phyloP scores from a whole-genome alignment of 2,329 filamentous ascomycete species.

The Periconia sp. region DNA sequence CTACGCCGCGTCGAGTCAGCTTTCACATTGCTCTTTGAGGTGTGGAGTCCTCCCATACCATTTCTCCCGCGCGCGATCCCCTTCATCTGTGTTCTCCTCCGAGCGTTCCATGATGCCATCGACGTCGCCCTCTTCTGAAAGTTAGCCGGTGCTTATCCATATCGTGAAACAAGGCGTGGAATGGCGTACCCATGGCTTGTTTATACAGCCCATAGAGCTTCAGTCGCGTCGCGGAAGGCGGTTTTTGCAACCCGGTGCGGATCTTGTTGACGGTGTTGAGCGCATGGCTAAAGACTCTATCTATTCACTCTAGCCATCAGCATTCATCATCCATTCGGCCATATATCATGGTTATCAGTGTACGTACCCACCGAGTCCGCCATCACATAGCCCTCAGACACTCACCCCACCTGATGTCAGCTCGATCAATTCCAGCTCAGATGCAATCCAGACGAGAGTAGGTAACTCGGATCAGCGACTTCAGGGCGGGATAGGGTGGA shows the following conservation, averaged over 20 bases:
- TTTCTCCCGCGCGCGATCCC: slow-evolving; percentile 63
- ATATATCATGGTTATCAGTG: background rate
- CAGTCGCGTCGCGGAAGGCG: slow-evolving; percentile 80
- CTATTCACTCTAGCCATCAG: slow-evolving; percentile 50
- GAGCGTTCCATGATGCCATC: slow-evolving; percentile 91
- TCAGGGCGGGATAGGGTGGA: background rate
- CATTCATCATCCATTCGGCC: background rate
- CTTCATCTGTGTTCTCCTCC: slow-evolving; percentile 51
- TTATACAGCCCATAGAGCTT: slow-evolving; percentile 98
- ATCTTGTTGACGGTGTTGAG: slow-evolving; percentile 99
- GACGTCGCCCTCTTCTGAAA: slow-evolving; percentile 76
- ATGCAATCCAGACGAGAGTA: background rate
- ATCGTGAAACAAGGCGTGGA: background rate
- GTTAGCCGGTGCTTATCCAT: slow-evolving; percentile 11
- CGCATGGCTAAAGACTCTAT: slow-evolving; percentile 97
- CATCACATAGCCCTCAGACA: slow-evolving; percentile 29
- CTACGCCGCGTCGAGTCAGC: slow-evolving; percentile 39
- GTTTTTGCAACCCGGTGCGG: slow-evolving; percentile 86
- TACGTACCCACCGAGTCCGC: slow-evolving; percentile 46
- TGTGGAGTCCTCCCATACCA: slow-evolving; percentile 53
- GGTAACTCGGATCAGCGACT: background rate
- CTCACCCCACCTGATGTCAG: slow-evolving; percentile 19
- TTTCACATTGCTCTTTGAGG: background rate
- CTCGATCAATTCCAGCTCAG: slow-evolving; percentile 15
- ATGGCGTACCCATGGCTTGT: slow-evolving; percentile 76